A percentile compares a stretch with the other conserved stretches of the same genome.
phyloP scores from a whole-genome alignment of 306 rosid species.

The barrel medic (Medicago truncatula) region MtrunA17r5.0-ANR NC_053044.1:46164501-46165000 shows the following conservation, averaged over 20 bases:
- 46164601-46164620: conserved; percentile 28
- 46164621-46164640: conserved; percentile 31
- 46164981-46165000: conserved; percentile 26
- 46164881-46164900: conserved; percentile 58
- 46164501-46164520: conserved; percentile 51
- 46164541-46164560: conserved; percentile 26
- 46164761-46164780: conserved; percentile 70
- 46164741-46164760: conserved; percentile 42
- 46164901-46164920: conserved; percentile 72
- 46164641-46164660: conserved; percentile 16
- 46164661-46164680: conserved; percentile 27
- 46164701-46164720: conserved; percentile 30
- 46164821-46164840: conserved; percentile 64
- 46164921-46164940: conserved; percentile 9
- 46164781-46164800: conserved; percentile 89
- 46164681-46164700: conserved; percentile 17
- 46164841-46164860: conserved; percentile 48
- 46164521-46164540: conserved; percentile 74
- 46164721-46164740: conserved; percentile 36
- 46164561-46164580: neutral
- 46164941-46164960: conserved; percentile 20
- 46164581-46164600: conserved; percentile 24
- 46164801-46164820: conserved; percentile 81
- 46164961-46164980: conserved; percentile 19
- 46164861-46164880: conserved; percentile 47